Evolutionary conservation across 768 basidiomycete species (phyloP), one percentile per base, ranked within the genome.

Genomic region (Krasilnikovozyma curviuscula): DNA sequence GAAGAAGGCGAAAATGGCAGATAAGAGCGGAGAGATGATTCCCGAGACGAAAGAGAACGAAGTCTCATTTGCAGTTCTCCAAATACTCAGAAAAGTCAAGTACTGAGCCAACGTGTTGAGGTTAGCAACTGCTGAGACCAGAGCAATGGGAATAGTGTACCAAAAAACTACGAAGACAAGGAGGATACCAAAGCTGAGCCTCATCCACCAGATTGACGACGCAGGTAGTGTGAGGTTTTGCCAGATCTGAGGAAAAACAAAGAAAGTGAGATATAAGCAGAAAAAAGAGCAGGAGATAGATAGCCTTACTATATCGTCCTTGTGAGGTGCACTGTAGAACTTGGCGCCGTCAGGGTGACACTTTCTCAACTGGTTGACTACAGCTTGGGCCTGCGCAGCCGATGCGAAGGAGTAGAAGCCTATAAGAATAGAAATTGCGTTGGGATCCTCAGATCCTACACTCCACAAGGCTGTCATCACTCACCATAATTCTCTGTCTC

Each of bases 401-500:
- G 43, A 31, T 2, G 30, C 8, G 19, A 33, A 23, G 29, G 21
- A 32, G 5, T 13, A 7, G 0, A 18, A 23, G 21, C 21, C 7
- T 18, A 13, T 40, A 21, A 23, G 42, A 30, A 28, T 32, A n/a
- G n/a, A n/a, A n/a, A n/a, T n/a, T n/a, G n/a, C n/a, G n/a, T n/a
- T n/a, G n/a, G n/a, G n/a, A n/a, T n/a, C n/a, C n/a, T 18, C 13
- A 32, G 2, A 13, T 14, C 19, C 2, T 12, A 21, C 25, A 33
- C 14, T 8, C 28, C 8, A 31, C 16, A 23, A 6, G 16, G 7
- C 29, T 18, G 6, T 1, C n/a, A 21, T 21, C 18, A 21, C 18
- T 19, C 3, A 44, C 43, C 44, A n/a, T 45, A 45, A 21, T 35
- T 45, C 33, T 45, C 44, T n/a, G n/a, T n/a, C n/a, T n/a, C n/a